phyloP scores from a whole-genome alignment of 768 basidiomycete species.

The Rhizopogon roseolus region DNA sequence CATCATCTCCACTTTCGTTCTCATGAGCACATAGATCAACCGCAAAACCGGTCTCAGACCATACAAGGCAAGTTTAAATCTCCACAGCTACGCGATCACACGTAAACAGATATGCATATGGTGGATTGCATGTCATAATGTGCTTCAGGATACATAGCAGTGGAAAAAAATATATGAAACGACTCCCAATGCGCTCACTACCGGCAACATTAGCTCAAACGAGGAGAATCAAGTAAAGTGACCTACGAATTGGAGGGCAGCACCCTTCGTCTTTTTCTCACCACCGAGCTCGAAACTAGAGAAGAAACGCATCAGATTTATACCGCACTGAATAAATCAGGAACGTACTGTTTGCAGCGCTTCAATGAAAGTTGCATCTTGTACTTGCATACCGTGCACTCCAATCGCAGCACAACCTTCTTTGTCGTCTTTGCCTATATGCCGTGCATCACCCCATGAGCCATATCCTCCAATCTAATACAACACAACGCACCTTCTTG shows the following conservation, averaged over 20 bases:
- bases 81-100: background rate
- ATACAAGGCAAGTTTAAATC: background rate
- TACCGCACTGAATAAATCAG: background rate
- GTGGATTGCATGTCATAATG: slow-evolving; percentile 24
- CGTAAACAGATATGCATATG: slow-evolving; percentile 12
- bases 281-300: slow-evolving; percentile 96
- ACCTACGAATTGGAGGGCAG: slow-evolving; percentile 90
- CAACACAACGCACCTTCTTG: slow-evolving; percentile 73
- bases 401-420: slow-evolving; percentile 97
- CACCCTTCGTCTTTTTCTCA: slow-evolving; percentile 99
- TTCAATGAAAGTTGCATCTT: slow-evolving; percentile 96
- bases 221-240: background rate
- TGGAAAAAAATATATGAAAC: slow-evolving; percentile 11
- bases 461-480: background rate
- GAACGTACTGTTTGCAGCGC: slow-evolving; percentile 96
- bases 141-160: slow-evolving; percentile 19
- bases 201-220: background rate
- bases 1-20: no score
- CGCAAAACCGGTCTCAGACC: background rate
- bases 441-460: background rate
- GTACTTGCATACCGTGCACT: slow-evolving; percentile 98
- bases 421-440: slow-evolving; percentile 93
- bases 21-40: no score
- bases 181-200: slow-evolving; percentile 18
- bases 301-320: background rate